Percentiles rank a stretch among this genome's conserved stretches.
phyloP scores from a whole-genome alignment of 148 eudicot genomes.

The Heliamphora exappendiculata region DNA sequence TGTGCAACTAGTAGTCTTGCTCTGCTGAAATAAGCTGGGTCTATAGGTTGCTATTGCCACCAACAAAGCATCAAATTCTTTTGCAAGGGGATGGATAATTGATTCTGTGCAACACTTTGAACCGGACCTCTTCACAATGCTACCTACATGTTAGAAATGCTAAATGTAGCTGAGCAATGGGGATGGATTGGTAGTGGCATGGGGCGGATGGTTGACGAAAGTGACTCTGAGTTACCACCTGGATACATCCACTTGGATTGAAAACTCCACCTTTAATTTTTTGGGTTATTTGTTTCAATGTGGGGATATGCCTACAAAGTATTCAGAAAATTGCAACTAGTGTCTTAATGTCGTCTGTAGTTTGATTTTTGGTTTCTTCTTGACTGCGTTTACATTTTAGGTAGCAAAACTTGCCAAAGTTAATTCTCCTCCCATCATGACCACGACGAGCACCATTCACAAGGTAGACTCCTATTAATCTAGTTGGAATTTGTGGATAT shows the following conservation, averaged over 20 bases:
- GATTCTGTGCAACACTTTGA: no score
- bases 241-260: constrained; percentile 65
- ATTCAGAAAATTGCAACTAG: not conserved
- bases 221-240: constrained; percentile 62
- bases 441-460: constrained; percentile 42
- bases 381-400: no score
- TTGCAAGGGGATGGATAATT: no score
- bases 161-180: constrained; percentile 67
- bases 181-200: constrained; percentile 62
- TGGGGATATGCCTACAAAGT: no score
- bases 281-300: not conserved
- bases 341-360: not conserved
- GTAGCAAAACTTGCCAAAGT: constrained; percentile 79
- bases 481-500: not conserved
- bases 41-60: not conserved
- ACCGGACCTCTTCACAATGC: constrained; percentile 86
- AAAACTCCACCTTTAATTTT: not conserved
- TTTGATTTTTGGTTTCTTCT: not conserved
- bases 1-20: not conserved
- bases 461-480: constrained; percentile 32
- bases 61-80: not conserved
- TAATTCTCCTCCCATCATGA: constrained; percentile 59
- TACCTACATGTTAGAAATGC: constrained; percentile 53
- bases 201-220: constrained; percentile 84
- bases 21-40: not conserved